A percentile compares a stretch with the other conserved stretches of the same genome.
phyloP scores from a whole-genome alignment of 805 yeast species.

The Ascoidea tarda region DNA sequence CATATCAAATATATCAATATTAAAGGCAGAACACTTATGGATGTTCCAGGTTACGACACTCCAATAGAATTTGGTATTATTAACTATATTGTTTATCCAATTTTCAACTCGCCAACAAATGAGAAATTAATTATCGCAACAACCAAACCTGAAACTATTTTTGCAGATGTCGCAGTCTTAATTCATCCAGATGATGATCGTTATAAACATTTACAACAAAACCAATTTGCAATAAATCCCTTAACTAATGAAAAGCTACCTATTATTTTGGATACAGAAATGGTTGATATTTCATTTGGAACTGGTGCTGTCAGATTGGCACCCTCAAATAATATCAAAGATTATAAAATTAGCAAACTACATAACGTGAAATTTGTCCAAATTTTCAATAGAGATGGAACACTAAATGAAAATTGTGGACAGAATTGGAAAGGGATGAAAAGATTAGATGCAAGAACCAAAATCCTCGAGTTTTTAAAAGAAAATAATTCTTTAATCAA shows the following conservation, averaged over 20 bases:
- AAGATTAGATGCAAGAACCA: slow-evolving; percentile 86
- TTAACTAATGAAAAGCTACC: slow-evolving; percentile 77
- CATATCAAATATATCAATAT: slow-evolving; percentile 92
- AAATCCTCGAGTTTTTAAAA: slow-evolving; percentile 70
- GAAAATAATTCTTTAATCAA: slow-evolving; percentile 63
- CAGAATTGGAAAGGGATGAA: slow-evolving; percentile 72
- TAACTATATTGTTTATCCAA: slow-evolving; percentile 89
- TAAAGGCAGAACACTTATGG: slow-evolving; percentile 64
- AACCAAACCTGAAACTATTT: slow-evolving; percentile 96
- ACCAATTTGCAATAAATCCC: slow-evolving; percentile 84
- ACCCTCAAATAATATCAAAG: slow-evolving; percentile 97
- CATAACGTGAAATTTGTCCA: slow-evolving; percentile 78
- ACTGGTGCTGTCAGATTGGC: slow-evolving; percentile 99
- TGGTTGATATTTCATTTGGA: slow-evolving; percentile 99
- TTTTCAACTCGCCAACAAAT: slow-evolving; percentile 50
- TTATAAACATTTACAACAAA: slow-evolving; percentile 79
- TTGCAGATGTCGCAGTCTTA: slow-evolving; percentile 97
- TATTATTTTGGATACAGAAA: slow-evolving; percentile 77
- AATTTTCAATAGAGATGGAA: slow-evolving; percentile 86
- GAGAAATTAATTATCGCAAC: slow-evolving; percentile 90
- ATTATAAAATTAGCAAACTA: slow-evolving; percentile 93
- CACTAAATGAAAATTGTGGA: slow-evolving; percentile 84
- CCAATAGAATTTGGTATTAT: slow-evolving; percentile 92
- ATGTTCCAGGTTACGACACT: slow-evolving; percentile 83
- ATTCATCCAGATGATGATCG: slow-evolving; percentile 93